Base-by-base conservation (phyloP, 148 eudicot genomes). In the Tetragonia tetragonoides region DNA sequence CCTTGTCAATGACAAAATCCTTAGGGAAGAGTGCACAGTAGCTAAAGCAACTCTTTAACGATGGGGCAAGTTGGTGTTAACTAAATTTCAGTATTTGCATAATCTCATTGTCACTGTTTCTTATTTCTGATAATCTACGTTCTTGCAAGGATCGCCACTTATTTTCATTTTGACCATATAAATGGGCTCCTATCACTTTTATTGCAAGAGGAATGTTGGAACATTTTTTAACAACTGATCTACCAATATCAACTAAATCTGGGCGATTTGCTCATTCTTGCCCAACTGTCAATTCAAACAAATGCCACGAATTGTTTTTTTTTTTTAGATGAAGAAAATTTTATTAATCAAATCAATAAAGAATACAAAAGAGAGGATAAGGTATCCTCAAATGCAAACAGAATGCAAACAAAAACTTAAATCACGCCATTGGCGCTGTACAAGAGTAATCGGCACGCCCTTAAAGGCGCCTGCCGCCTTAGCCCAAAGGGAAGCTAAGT, bases 21-120 rank as follows among this genome's bases (percentile, higher is more conserved):
- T 66, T 66, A 9, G 68, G 68, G 11, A 66, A 66, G 1, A 66
- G 2, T 37, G 68, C 68, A 66, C 68, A 66, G 37, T 66, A 66
- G 8, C 80, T 79, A 73, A 84, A 86, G 24, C 89, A 86, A 3
- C 68, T 74, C 74, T 84, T 84, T 41, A 86, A 60, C 15, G 60
- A 10, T 4, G 57, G 20, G 4, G 67, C 65, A 38, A 86, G 72
- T 18, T 75, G 73, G 59, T 81, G 68, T 42, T 81, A 86, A 47
- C 86, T 79, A 23, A 83, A n/a, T 34, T 66, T 79, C 20, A 83
- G 41, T 14, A 76, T 67, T 0, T n/a, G 66, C 18, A 78, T 17
- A 7, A 70, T 59, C 6, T 18, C 4, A 39, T 62, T 56, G 3
- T 61, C 72, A 28, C 14, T 18, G 5, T 66, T 24, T 39, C 2